A percentile compares a stretch with the other conserved stretches of the same genome.
phyloP scores from a whole-genome alignment of 208 protist species.

The Leishmania lainsoni region DNA sequence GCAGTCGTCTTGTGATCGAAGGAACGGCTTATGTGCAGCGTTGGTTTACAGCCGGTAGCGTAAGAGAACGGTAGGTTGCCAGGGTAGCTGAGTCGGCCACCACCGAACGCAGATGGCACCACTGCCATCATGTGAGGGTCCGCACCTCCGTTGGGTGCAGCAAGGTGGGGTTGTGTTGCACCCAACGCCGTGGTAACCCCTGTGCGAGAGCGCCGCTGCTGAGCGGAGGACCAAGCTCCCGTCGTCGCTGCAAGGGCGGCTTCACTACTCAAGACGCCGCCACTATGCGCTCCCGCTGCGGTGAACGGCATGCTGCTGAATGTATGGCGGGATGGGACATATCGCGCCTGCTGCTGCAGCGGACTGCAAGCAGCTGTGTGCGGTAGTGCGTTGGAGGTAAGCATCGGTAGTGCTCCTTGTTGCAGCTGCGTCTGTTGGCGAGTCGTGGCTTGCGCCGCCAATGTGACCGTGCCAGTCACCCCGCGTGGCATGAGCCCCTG shows the following conservation, averaged over 20 bases:
- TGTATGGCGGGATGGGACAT: not conserved
- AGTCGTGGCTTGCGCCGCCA: not conserved
- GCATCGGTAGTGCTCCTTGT: conserved; percentile 2
- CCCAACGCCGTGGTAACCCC: not conserved
- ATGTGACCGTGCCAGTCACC: not conserved
- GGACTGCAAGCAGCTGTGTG: not conserved
- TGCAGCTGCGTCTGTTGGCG: conserved; percentile 3
- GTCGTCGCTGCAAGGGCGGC: not conserved
- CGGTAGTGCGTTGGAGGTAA: conserved; percentile 7
- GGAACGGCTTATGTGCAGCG: conserved; percentile 33
- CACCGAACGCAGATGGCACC: not conserved
- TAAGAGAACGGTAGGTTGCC: conserved; percentile 25
- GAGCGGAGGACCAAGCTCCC: not conserved
- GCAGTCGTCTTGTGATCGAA: conserved; percentile 36
- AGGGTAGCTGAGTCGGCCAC: conserved; percentile 9
- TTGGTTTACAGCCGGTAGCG: conserved; percentile 19
- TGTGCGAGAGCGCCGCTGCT: conserved; percentile 2
- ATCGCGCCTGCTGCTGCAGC: not conserved
- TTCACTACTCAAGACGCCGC: not conserved
- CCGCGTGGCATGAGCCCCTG: conserved; percentile 22
- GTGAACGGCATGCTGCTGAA: not conserved
- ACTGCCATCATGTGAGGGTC: not conserved
- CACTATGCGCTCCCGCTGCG: not conserved
- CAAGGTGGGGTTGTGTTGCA: no score
- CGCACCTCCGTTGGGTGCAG: no score